A percentile compares a stretch with the other conserved stretches of the same genome.
Evolutionary conservation across 2,329 filamentous ascomycete genomes (phyloP).

Genomic region (Stemphylium beticola): DNA sequence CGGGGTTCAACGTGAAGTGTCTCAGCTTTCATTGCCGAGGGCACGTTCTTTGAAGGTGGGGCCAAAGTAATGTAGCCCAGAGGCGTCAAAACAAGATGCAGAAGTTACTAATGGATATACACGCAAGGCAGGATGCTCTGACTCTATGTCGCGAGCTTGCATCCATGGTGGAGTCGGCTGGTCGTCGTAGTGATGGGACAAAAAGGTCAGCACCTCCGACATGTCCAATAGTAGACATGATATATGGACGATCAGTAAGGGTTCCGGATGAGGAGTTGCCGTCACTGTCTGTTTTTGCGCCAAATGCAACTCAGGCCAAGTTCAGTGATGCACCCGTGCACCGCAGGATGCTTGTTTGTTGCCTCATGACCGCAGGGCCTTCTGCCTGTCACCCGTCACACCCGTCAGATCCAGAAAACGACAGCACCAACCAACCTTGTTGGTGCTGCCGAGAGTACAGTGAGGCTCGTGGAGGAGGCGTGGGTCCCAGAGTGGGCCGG

Average conservation of each 20-base stretch:
- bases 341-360: conserved; percentile 10
- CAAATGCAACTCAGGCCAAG: background rate
- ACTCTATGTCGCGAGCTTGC: background rate
- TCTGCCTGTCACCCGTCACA: conserved; percentile 28
- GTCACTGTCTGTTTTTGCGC: conserved; percentile 7
- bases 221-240: background rate
- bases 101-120: background rate
- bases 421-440: conserved; percentile 7
- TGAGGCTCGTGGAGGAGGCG: conserved; percentile 11
- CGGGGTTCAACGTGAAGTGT: conserved; percentile 11
- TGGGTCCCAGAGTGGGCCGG: conserved; percentile 11
- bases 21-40: conserved; percentile 18
- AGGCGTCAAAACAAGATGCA: conserved; percentile 12
- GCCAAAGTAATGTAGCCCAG: background rate
- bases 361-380: conserved; percentile 5
- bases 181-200: background rate
- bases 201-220: background rate
- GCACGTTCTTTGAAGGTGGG: conserved; percentile 6
- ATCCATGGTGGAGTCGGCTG: conserved; percentile 3
- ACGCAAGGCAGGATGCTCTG: background rate
- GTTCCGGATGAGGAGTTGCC: background rate
- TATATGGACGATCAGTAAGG: background rate
- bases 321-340: conserved; percentile 14
- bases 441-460: background rate
- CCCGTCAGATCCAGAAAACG: conserved; percentile 14